Evolutionary conservation across 169 alveolate genomes (phyloP).

Genomic region (Cryptosporidium viatorum): DNA sequence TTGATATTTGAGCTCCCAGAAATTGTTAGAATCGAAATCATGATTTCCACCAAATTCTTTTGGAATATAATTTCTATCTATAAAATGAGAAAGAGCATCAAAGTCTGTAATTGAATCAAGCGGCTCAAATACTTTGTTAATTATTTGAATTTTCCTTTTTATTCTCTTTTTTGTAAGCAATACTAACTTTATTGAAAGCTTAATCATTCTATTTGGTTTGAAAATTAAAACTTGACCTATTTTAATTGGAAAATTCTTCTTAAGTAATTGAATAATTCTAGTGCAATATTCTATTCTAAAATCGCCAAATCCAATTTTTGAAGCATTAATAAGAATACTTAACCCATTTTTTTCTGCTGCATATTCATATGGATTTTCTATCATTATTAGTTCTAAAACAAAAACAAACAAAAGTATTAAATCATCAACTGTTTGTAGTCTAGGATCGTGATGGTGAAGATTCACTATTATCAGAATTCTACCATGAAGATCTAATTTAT

Average conservation of each 20-base stretch:
- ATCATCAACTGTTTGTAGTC: constrained; percentile 50
- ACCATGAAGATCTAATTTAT: constrained; percentile 69
- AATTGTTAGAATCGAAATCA: constrained; percentile 38
- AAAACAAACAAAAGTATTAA: constrained; percentile 49
- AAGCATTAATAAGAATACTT: constrained; percentile 37
- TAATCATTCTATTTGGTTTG: constrained; percentile 43
- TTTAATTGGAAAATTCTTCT: constrained; percentile 46
- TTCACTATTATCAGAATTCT: constrained; percentile 50
- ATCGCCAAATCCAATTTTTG: constrained; percentile 36
- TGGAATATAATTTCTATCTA: constrained; percentile 65
- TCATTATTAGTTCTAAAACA: constrained; percentile 66
- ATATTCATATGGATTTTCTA: constrained; percentile 23
- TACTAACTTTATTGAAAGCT: constrained; percentile 24
- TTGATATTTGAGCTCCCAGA: constrained; percentile 47
- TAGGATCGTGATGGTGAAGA: constrained; percentile 52
- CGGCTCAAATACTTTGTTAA: constrained; percentile 59
- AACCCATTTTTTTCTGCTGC: constrained; percentile 71
- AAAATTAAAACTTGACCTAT: constrained; percentile 59
- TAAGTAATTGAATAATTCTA: constrained; percentile 20
- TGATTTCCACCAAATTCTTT: constrained; percentile 62
- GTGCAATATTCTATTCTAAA: constrained; percentile 45
- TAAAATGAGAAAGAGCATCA: constrained; percentile 72
- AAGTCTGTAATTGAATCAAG: constrained; percentile 61
- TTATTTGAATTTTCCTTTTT: constrained; percentile 61
- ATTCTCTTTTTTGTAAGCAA: constrained; percentile 12